Conservation (phyloP, 352 stramenopile genomes). For the Pythium scleroteichum region DNA sequence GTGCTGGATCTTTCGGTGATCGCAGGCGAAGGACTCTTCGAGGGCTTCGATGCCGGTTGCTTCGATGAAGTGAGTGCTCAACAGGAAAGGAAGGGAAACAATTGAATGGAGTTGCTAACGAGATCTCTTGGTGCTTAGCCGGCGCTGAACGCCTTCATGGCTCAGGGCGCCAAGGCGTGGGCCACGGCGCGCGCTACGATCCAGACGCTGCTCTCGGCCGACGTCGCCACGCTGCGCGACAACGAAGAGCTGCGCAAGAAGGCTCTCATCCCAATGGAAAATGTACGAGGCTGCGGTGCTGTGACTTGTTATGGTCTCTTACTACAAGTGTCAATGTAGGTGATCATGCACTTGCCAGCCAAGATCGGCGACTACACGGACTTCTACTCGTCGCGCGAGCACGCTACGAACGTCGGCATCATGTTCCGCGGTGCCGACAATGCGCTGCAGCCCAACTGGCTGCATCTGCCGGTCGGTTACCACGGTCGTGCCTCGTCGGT, state of each 20-base stretch:
- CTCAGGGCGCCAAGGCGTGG: slow-evolving; percentile 86
- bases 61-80: slow-evolving; percentile 54
- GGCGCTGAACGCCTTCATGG: slow-evolving; percentile 94
- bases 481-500: slow-evolving; percentile 94
- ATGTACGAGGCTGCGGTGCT: slow-evolving; percentile 25
- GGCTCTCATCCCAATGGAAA: slow-evolving; percentile 79
- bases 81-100: neutral
- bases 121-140: slow-evolving; percentile 28
- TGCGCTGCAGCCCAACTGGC: slow-evolving; percentile 96
- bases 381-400: slow-evolving; percentile 96
- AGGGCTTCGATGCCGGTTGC: slow-evolving; percentile 73
- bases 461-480: slow-evolving; percentile 97
- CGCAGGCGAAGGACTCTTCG: slow-evolving; percentile 88
- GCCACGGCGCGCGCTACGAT: slow-evolving; percentile 81
- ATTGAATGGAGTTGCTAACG: neutral
- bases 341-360: slow-evolving; percentile 92
- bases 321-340: neutral
- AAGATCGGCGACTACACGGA: slow-evolving; percentile 97
- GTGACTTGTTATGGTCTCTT: neutral
- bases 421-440: slow-evolving; percentile 95
- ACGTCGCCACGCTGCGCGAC: slow-evolving; percentile 75
- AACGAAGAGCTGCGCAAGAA: slow-evolving; percentile 70
- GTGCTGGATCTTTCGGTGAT: slow-evolving; percentile 90
- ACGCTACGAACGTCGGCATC: slow-evolving; percentile 95
- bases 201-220: slow-evolving; percentile 81